Evolutionary conservation across 176 grass and related monocot genomes (phyloP).

Genomic region (Pontederia paniculata): DNA sequence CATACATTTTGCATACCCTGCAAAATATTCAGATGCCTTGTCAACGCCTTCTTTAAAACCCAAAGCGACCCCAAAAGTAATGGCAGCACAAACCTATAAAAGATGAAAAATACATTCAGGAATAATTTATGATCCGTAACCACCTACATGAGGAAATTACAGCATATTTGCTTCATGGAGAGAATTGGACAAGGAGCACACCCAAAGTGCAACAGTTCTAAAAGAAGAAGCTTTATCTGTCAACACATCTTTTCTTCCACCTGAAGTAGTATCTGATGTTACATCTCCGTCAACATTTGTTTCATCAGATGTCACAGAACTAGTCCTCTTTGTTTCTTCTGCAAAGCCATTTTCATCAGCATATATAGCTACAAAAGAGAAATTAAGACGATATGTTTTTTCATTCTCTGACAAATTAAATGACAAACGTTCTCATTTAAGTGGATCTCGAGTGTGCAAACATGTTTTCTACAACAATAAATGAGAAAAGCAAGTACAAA

Average conservation of each 20-base stretch:
- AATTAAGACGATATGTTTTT: background rate
- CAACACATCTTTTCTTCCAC: slow-evolving; percentile 5
- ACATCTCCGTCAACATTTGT: slow-evolving; percentile 18
- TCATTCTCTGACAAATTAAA: background rate
- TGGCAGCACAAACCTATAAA: slow-evolving; percentile 54
- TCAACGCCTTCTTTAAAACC: slow-evolving; percentile 50
- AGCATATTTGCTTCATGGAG: background rate
- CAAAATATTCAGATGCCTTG: slow-evolving; percentile 86
- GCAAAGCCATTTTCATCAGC: slow-evolving; percentile 9
- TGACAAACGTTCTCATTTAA: background rate
- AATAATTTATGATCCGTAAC: slow-evolving; percentile 1
- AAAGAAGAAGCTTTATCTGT: slow-evolving; percentile 25
- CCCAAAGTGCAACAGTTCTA: slow-evolving; percentile 42
- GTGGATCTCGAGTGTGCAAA: background rate
- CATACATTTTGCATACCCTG: slow-evolving; percentile 49
- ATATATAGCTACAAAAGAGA: slow-evolving; percentile 1
- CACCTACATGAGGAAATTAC: background rate
- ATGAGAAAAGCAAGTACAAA: too few relatives aligned
- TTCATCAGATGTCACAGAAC: slow-evolving; percentile 19
- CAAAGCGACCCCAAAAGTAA: slow-evolving; percentile 63
- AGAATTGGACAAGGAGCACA: slow-evolving; percentile 7
- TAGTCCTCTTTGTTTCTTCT: slow-evolving; percentile 19
- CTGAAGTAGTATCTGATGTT: slow-evolving; percentile 7
- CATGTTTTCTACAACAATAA: background rate
- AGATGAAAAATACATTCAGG: slow-evolving; percentile 7